Base-by-base conservation (phyloP, 148 eudicot species). In the Simmondsia chinensis region DNA sequence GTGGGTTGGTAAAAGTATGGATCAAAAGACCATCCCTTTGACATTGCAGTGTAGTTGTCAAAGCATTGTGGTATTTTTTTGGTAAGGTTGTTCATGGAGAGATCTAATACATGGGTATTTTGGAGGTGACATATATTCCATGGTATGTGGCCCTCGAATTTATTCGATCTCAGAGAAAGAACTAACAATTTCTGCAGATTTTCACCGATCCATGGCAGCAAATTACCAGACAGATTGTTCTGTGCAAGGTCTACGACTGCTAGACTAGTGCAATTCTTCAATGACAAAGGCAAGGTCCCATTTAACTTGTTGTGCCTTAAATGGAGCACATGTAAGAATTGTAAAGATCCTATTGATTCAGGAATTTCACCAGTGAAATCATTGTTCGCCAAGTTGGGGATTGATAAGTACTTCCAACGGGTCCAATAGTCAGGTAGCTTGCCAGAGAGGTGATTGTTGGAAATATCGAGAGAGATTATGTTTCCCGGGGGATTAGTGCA, bases 81-180 rank as follows among this genome's bases (percentile, higher is more conserved):
- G 6, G 59, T 29, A 14, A 66, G 33, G 12, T 46, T 47, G 63
- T 75, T 70, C 20, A 39, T 30, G 1, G 73, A 64, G n/a, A 65
- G 63, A 43, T 74, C 75, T 20, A 65, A 69, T 7, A 72, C 59
- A 29, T 54, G 77, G 9, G 67, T 62, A 2, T 61, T 67, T 27
- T 19, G 55, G 5, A 59, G 48, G 17, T 52, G 47, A 8, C 60
- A 61, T 6, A 69, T 21, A 31, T 47, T 28, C 0, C 13, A 6
- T 3, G 64, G 61, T 4, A 74, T 28, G n/a, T 40, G 55, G 14
- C 79, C 79, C 14, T 7, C 31, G 18, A 68, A 44, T 4, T 23
- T 13, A 41, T 68, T 68, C 17, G 69, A 57, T 23, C 71, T 38
- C 33, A 64, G 30, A 14, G 36, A 56, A 16, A 74, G 58, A 28